These are phyloP conservation scores for Neurospora sp. DNA, from an alignment of 495 filamentous ascomycete species.

Conservation along the genomic window DNA sequence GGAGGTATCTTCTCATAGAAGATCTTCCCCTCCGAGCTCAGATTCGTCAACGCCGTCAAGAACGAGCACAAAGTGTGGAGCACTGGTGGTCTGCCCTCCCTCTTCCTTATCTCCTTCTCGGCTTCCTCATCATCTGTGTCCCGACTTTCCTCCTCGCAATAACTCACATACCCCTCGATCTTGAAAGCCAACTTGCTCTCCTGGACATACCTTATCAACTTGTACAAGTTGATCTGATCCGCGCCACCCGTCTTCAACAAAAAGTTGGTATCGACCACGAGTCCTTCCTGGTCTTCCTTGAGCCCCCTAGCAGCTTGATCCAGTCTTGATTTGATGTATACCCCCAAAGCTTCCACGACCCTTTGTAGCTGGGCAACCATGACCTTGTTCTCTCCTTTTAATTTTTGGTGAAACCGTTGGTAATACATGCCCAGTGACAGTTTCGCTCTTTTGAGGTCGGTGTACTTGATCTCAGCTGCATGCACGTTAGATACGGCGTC, in stretches of 20 bases:
- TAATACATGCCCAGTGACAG: conserved; percentile 72
- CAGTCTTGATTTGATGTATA: conserved; percentile 37
- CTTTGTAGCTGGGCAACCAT: conserved; percentile 82
- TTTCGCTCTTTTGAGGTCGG: conserved; percentile 60
- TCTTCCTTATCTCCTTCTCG: not conserved
- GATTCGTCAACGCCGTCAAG: conserved; percentile 73
- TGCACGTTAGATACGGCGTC: conserved; percentile 84
- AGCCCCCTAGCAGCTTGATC: conserved; percentile 27
- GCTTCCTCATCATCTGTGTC: not conserved
- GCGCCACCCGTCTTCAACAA: conserved; percentile 78
- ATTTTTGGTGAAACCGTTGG: conserved; percentile 73
- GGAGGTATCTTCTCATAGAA: conserved; percentile 55
- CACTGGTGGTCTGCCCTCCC: conserved; percentile 43
- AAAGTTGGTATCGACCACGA: conserved; percentile 45
- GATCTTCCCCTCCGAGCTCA: conserved; percentile 76
- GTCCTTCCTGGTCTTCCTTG: conserved; percentile 40
- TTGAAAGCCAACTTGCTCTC: conserved; percentile 92
- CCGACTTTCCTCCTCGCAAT: conserved; percentile 36
- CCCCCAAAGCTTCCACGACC: conserved; percentile 64
- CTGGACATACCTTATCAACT: conserved; percentile 75
- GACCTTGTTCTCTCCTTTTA: conserved; percentile 81
- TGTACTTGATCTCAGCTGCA: conserved; percentile 63
- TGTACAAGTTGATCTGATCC: conserved; percentile 90
- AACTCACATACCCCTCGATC: conserved; percentile 73
- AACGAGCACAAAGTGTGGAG: conserved; percentile 80